These are phyloP conservation scores for Stachybotrys chartarum DNA, from an alignment of 2,329 filamentous ascomycete genomes.

Conservation along the genomic window DNA sequence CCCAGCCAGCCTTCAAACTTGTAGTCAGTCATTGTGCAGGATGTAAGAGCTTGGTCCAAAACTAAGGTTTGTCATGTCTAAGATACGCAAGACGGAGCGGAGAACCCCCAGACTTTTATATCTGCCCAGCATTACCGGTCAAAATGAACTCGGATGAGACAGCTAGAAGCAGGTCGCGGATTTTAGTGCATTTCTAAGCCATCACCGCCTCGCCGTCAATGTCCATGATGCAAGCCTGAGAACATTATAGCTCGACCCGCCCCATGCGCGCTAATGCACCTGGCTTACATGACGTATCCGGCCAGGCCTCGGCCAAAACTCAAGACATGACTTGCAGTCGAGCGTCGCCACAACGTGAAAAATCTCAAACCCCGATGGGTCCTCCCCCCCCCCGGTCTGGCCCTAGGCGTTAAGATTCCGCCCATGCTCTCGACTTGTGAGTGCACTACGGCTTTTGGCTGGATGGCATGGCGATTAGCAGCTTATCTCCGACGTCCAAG, in stretches of 20 bases:
- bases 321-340: no score
- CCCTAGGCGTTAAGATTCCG: neutral
- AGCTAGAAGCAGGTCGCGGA: no score
- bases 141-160: no score
- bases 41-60: no score
- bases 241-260: neutral
- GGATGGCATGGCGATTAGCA: neutral
- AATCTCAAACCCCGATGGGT: neutral
- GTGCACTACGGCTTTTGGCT: neutral
- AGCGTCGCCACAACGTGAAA: neutral
- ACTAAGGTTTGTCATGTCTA: no score
- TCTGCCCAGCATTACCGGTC: no score
- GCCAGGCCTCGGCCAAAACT: no score
- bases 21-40: constrained; percentile 19
- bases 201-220: neutral
- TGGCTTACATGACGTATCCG: neutral
- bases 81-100: no score
- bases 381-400: neutral
- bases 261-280: neutral
- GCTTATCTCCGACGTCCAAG: neutral
- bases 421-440: neutral
- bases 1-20: constrained; percentile 44
- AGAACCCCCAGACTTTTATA: no score
- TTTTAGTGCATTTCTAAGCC: neutral
- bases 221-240: neutral